A percentile compares a stretch with the other conserved stretches of the same genome.
These are phyloP conservation scores for Boletus sp. DNA, from an alignment of 768 basidiomycete species.

Conservation along the genomic window DNA sequence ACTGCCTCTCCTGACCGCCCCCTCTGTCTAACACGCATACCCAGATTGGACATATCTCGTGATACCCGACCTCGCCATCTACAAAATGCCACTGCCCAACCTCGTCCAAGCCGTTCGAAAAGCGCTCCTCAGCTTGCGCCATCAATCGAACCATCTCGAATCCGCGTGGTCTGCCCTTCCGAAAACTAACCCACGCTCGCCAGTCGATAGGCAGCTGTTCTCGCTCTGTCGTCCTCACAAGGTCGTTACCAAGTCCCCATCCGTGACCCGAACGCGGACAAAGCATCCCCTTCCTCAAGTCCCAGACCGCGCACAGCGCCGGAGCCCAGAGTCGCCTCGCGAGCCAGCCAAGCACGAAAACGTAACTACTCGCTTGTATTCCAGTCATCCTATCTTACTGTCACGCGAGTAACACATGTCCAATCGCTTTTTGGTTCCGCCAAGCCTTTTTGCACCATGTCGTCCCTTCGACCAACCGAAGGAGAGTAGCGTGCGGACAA, in stretches of 20 bases:
- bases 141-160: slow-evolving; percentile 7
- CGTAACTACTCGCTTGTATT: not conserved
- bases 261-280: not conserved
- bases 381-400: not conserved
- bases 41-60: slow-evolving; percentile 31
- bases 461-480: not conserved
- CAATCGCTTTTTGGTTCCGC: too few relatives aligned
- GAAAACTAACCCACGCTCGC: not conserved
- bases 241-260: not conserved
- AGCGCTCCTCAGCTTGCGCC: slow-evolving; percentile 14
- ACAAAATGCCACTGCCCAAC: slow-evolving; percentile 22
- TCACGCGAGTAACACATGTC: not conserved
- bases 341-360: not conserved
- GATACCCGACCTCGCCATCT: slow-evolving; percentile 21
- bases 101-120: slow-evolving; percentile 23
- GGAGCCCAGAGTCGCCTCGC: not conserved
- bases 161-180: slow-evolving; percentile 12
- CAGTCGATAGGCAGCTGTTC: not conserved
- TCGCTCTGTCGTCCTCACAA: not conserved
- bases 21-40: not conserved
- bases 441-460: not conserved
- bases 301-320: not conserved
- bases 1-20: not conserved
- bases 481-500: not conserved
- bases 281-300: not conserved